These are phyloP conservation scores for Entomortierella chlamydospora DNA, from an alignment of 192 early-diverging fungal species.

Conservation along the genomic window DNA sequence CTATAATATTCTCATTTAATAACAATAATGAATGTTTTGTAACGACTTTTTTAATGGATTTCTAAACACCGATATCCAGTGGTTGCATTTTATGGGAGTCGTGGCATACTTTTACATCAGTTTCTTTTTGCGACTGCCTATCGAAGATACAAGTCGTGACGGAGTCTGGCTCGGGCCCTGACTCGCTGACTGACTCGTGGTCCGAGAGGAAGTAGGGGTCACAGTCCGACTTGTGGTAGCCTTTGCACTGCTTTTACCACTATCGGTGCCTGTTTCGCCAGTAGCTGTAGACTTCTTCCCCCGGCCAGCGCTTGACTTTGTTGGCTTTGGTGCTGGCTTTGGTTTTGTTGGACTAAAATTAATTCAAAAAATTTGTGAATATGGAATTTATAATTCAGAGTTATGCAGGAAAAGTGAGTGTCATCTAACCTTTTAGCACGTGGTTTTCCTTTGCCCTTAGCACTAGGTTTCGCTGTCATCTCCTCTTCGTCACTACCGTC, in stretches of 20 bases:
- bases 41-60: too few relatives aligned
- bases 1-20: too few relatives aligned
- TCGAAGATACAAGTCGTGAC: conserved; percentile 23
- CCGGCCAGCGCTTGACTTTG: neutral
- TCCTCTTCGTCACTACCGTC: conserved; percentile 19
- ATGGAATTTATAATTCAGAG: too few relatives aligned
- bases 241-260: conserved; percentile 17
- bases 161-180: conserved; percentile 14
- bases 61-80: too few relatives aligned
- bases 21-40: too few relatives aligned
- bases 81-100: too few relatives aligned
- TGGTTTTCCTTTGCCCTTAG: conserved; percentile 23
- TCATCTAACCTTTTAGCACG: conserved; percentile 25
- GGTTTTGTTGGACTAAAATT: neutral
- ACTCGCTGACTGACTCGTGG: conserved; percentile 3
- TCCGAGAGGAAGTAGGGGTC: neutral
- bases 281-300: too few relatives aligned
- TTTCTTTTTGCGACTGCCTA: conserved; percentile 41
- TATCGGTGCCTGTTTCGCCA: too few relatives aligned
- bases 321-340: neutral
- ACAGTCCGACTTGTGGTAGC: neutral
- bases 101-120: conserved; percentile 5
- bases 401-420: too few relatives aligned
- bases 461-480: conserved; percentile 17
- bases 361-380: neutral